Percentiles rank a stretch among this genome's conserved stretches.
phyloP scores from a whole-genome alignment of 768 basidiomycete genomes.

The Lentinula detonsa region DNA sequence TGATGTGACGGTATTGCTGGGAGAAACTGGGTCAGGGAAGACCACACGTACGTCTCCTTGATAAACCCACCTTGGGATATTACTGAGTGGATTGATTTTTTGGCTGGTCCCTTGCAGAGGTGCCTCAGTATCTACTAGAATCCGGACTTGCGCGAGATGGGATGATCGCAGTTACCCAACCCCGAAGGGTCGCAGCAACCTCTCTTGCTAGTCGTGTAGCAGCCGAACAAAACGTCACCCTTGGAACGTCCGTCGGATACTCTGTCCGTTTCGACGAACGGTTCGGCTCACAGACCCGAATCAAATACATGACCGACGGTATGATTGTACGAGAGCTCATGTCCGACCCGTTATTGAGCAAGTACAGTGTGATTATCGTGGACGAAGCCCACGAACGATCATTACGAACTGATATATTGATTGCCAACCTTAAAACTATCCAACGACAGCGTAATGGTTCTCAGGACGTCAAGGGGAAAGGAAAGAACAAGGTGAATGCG shows the following conservation, averaged over 20 bases:
- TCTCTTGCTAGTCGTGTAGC: slow-evolving; percentile 92
- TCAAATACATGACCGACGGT: slow-evolving; percentile 97
- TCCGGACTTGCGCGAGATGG: slow-evolving; percentile 65
- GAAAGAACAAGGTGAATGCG: slow-evolving; percentile 25
- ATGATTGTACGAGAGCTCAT: slow-evolving; percentile 95
- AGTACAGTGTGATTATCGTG: slow-evolving; percentile 85
- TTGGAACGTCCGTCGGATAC: slow-evolving; percentile 87
- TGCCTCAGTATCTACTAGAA: slow-evolving; percentile 93
- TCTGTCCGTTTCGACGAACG: slow-evolving; percentile 94
- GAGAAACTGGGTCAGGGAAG: slow-evolving; percentile 98
- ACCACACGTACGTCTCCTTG: slow-evolving; percentile 79
- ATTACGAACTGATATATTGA: slow-evolving; percentile 87
- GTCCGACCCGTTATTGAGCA: slow-evolving; percentile 65
- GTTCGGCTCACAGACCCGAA: slow-evolving; percentile 62
- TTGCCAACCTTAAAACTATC: slow-evolving; percentile 85
- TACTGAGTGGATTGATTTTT: not conserved
- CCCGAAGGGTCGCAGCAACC: slow-evolving; percentile 91
- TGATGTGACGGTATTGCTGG: slow-evolving; percentile 85
- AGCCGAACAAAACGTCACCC: slow-evolving; percentile 62
- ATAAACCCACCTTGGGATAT: not conserved
- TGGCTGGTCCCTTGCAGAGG: slow-evolving; percentile 47
- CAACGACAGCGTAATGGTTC: slow-evolving; percentile 54
- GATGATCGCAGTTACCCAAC: slow-evolving; percentile 90
- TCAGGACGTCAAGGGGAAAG: slow-evolving; percentile 35
- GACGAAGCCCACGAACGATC: slow-evolving; percentile 99